phyloP scores from a whole-genome alignment of 345 rosid species.

The Lenwebbia sp. region DNA sequence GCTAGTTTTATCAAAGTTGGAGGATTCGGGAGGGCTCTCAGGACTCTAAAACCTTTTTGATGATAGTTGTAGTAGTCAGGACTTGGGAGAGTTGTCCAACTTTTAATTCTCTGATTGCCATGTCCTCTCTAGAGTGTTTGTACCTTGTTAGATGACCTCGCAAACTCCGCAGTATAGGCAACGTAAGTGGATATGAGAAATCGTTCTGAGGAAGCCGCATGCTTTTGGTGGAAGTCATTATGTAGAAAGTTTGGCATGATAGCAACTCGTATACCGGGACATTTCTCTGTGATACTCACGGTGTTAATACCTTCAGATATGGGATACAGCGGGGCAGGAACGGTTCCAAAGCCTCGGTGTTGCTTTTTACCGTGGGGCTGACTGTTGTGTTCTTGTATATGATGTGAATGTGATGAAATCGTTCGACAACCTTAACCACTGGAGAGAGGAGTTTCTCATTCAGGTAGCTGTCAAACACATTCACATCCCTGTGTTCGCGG shows the following conservation, averaged over 20 bases:
- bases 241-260: neutral
- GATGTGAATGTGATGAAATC: constrained; percentile 85
- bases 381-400: constrained; percentile 81
- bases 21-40: neutral
- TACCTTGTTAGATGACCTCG: neutral
- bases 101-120: neutral
- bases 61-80: neutral
- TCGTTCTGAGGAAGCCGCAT: neutral
- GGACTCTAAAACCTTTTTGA: neutral
- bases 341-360: constrained; percentile 88
- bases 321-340: constrained; percentile 96
- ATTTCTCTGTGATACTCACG: neutral
- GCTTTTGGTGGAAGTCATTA: neutral
- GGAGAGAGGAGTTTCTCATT: constrained; percentile 87
- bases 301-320: constrained; percentile 32
- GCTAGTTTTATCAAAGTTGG: neutral
- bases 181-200: neutral
- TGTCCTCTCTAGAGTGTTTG: neutral
- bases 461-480: constrained; percentile 28
- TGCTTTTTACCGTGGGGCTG: constrained; percentile 83
- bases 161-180: neutral
- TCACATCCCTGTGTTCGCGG: neutral
- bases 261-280: neutral
- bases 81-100: neutral
- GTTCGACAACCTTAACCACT: constrained; percentile 81